Evolutionary conservation across 2,329 filamentous ascomycete species (phyloP).

Genomic region (Zasmidium citrigriseum): DNA sequence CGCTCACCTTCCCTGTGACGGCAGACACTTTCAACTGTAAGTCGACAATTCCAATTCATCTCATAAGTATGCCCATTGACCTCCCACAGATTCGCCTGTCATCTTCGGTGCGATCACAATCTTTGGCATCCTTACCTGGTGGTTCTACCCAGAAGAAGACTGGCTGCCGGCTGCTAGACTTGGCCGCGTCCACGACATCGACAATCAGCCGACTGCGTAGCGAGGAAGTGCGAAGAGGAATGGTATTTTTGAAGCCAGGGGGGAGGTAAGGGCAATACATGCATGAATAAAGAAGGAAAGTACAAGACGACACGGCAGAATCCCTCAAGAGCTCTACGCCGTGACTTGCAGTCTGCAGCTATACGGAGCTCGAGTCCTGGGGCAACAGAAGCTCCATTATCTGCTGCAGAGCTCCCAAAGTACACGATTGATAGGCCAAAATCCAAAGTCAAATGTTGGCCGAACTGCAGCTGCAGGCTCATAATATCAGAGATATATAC

Average conservation of each 20-base stretch:
- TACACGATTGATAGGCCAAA: neutral
- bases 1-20: conserved; percentile 39
- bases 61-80: neutral
- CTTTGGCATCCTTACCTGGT: conserved; percentile 39
- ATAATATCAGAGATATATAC: neutral
- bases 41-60: conserved; percentile 2
- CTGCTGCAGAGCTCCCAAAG: no score
- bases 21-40: conserved; percentile 37
- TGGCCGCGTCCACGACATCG: conserved; percentile 8
- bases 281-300: no score
- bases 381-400: no score
- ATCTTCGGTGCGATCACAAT: conserved; percentile 43
- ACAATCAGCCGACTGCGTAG: neutral
- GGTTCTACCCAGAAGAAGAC: conserved; percentile 38
- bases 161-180: conserved; percentile 35
- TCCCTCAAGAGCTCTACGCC: no score
- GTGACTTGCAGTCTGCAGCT: no score
- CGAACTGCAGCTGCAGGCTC: neutral
- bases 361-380: no score
- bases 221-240: no score
- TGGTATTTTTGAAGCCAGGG: no score
- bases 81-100: conserved; percentile 31
- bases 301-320: no score
- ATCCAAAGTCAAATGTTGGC: neutral
- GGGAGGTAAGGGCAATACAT: no score